A percentile compares a stretch with the other conserved stretches of the same genome.
Evolutionary conservation across 352 stramenopile species (phyloP).

Genomic region (Aphanomyces invadans): DNA sequence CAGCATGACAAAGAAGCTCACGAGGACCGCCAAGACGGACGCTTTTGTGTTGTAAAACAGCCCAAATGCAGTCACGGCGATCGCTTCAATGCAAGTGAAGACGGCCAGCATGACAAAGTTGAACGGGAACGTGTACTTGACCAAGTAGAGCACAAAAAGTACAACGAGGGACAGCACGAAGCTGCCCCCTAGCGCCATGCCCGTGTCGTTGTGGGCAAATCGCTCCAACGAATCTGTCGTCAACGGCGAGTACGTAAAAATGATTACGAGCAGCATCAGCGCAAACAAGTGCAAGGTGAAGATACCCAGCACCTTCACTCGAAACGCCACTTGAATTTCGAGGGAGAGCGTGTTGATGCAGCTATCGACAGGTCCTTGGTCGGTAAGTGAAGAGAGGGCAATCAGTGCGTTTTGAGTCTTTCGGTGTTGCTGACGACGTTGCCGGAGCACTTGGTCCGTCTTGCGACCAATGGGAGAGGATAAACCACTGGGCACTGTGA

Average conservation of each 20-base stretch:
- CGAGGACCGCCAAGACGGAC: constrained; percentile 57
- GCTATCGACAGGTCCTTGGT: constrained; percentile 17
- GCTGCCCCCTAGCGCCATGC: constrained; percentile 44
- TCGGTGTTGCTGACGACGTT: background rate
- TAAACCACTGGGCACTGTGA: background rate
- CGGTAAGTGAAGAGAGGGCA: background rate
- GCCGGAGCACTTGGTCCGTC: background rate
- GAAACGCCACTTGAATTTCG: constrained; percentile 59
- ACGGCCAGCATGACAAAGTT: constrained; percentile 55
- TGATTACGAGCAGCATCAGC: constrained; percentile 38
- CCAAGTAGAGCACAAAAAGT: constrained; percentile 59
- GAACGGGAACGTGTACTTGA: constrained; percentile 63
- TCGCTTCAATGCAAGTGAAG: constrained; percentile 52
- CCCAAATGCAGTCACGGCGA: constrained; percentile 53
- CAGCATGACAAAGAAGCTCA: constrained; percentile 52
- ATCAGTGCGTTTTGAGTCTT: constrained; percentile 13
- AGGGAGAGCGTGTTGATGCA: constrained; percentile 61
- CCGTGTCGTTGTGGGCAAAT: constrained; percentile 42
- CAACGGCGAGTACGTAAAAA: constrained; percentile 34
- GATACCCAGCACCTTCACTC: constrained; percentile 63
- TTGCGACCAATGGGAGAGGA: background rate
- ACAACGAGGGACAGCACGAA: constrained; percentile 36
- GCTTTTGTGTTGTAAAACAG: constrained; percentile 48
- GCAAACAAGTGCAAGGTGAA: constrained; percentile 57
- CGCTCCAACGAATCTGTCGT: constrained; percentile 27